These are phyloP conservation scores for Pistacia integerrima DNA, from an alignment of 345 rosid species.

Conservation along the genomic window DNA sequence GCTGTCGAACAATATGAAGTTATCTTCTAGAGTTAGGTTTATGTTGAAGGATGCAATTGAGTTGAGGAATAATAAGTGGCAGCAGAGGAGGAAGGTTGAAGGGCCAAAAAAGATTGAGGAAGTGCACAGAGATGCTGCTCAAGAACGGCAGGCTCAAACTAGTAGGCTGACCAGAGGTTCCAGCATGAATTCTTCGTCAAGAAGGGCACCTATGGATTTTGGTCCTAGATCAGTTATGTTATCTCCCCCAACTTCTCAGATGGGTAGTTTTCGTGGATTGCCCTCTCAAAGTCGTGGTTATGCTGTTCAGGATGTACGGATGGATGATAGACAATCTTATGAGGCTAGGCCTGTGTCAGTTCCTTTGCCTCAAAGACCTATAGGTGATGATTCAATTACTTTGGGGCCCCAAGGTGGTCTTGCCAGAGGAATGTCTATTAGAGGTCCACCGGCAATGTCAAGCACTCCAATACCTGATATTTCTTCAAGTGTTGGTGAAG, in stretches of 20 bases:
- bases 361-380: constrained; percentile 73
- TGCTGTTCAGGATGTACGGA: constrained; percentile 70
- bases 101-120: constrained; percentile 99
- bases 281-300: constrained; percentile 65
- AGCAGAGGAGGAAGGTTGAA: constrained; percentile 97
- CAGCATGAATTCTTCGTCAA: constrained; percentile 54
- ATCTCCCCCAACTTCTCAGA: constrained; percentile 67
- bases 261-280: constrained; percentile 70
- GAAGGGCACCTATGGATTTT: constrained; percentile 75
- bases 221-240: constrained; percentile 63
- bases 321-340: constrained; percentile 67
- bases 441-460: constrained; percentile 52
- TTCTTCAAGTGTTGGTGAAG: constrained; percentile 51
- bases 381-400: constrained; percentile 75
- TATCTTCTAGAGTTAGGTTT: constrained; percentile 87
- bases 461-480: constrained; percentile 45
- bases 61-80: constrained; percentile 92
- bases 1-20: constrained; percentile 71
- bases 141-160: constrained; percentile 83
- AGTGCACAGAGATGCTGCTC: constrained; percentile 97
- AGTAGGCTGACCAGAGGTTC: constrained; percentile 75
- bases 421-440: constrained; percentile 83
- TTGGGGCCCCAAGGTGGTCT: constrained; percentile 99
- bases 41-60: constrained; percentile 92
- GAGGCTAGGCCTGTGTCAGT: constrained; percentile 74